Conservation (phyloP, 2,329 filamentous ascomycete species). For the Akanthomyces muscarius region DNA sequence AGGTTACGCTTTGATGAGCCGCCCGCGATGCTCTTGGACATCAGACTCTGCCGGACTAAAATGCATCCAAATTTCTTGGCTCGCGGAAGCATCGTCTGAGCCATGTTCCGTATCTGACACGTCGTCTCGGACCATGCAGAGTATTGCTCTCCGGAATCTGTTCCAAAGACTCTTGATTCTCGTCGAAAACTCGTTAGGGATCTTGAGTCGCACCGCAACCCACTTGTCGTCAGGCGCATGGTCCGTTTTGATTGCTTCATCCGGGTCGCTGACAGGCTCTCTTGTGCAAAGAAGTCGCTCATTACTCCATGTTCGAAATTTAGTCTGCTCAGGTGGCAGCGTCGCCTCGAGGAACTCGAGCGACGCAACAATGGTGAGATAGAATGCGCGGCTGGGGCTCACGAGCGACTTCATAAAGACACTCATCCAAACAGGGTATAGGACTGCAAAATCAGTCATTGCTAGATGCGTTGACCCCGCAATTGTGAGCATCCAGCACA, state of each 20-base stretch:
- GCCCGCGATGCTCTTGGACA: slow-evolving; percentile 22
- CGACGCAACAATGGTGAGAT: slow-evolving; percentile 58
- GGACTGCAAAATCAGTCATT: slow-evolving; percentile 62
- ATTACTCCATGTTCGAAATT: slow-evolving; percentile 47
- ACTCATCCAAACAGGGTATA: slow-evolving; percentile 58
- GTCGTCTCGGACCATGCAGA: slow-evolving; percentile 12
- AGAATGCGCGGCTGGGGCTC: slow-evolving; percentile 58
- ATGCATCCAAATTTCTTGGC: slow-evolving; percentile 33
- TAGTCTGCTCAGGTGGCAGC: slow-evolving; percentile 43
- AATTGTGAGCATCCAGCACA: slow-evolving; percentile 49
- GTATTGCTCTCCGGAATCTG: slow-evolving; percentile 30
- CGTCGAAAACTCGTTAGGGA: slow-evolving; percentile 54
- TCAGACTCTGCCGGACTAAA: slow-evolving; percentile 26
- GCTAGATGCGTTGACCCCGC: slow-evolving; percentile 61
- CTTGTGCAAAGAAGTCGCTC: slow-evolving; percentile 47
- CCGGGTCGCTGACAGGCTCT: slow-evolving; percentile 34
- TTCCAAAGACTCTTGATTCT: slow-evolving; percentile 42
- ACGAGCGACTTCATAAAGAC: slow-evolving; percentile 59
- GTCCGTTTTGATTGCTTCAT: slow-evolving; percentile 44
- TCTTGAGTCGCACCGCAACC: slow-evolving; percentile 53
- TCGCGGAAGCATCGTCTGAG: slow-evolving; percentile 19
- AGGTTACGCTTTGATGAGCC: slow-evolving; percentile 4
- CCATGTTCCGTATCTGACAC: background rate
- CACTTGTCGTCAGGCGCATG: slow-evolving; percentile 55
- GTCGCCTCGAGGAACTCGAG: slow-evolving; percentile 59